Percentiles rank a stretch among this genome's conserved stretches.
Evolutionary conservation across 177 flowering plant species (phyloP).

Genomic region (Vitis hybrid): DNA sequence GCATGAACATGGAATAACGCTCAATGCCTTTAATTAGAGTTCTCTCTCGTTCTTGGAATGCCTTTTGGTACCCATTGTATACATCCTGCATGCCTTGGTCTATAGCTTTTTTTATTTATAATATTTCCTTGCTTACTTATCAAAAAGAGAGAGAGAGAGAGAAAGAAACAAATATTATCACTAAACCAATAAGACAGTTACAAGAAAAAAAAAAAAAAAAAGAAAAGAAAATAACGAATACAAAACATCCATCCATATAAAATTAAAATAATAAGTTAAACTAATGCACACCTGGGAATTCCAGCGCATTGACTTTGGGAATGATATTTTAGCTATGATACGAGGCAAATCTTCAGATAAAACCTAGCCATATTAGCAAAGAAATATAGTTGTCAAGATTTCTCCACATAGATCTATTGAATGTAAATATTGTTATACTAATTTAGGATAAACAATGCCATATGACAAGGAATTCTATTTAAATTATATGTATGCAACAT

Average conservation of each 20-base stretch:
- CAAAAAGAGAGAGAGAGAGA: too few species aligned
- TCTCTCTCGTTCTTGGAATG: too few species aligned
- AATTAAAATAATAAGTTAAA: background rate
- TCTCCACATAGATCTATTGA: background rate
- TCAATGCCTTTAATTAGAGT: too few species aligned
- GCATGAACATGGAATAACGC: too few species aligned
- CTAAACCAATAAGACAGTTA: background rate
- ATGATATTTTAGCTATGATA: conserved; percentile 63
- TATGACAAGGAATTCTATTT: background rate
- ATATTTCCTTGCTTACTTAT: too few species aligned
- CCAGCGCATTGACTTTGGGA: conserved; percentile 98
- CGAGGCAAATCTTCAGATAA: conserved; percentile 80
- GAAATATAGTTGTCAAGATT: background rate
- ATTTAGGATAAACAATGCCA: background rate
- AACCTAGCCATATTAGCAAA: conserved; percentile 45
- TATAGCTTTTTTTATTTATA: too few species aligned
- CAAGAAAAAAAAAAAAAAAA: background rate
- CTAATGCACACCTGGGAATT: conserved; percentile 65
- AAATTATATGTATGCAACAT: background rate
- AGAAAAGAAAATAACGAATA: background rate
- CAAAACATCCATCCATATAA: background rate
- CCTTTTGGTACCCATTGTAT: too few species aligned
- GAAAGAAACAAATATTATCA: too few species aligned
- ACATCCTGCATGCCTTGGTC: too few species aligned
- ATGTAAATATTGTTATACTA: background rate